Evolutionary conservation across 768 basidiomycete genomes (phyloP).

Genomic region (Mycena chlorophos): DNA sequence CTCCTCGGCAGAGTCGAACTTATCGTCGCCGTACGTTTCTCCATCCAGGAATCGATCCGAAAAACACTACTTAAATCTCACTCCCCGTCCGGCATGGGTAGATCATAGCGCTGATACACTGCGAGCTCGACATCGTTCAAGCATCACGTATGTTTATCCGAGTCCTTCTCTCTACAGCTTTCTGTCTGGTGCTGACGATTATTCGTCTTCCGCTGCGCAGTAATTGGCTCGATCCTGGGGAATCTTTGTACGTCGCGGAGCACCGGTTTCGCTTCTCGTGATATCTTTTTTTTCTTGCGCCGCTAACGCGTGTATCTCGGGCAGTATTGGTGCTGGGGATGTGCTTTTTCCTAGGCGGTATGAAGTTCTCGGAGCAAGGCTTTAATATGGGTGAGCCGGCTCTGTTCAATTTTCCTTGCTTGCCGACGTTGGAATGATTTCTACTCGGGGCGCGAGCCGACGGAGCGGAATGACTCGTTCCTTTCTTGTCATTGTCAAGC

Average conservation of each 20-base stretch:
- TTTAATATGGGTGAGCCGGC: slow-evolving; percentile 52
- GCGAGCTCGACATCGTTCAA: slow-evolving; percentile 52
- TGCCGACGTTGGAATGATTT: background rate
- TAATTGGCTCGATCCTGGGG: slow-evolving; percentile 63
- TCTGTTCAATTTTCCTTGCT: slow-evolving; percentile 9
- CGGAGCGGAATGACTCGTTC: no score
- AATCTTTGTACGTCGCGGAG: slow-evolving; percentile 47
- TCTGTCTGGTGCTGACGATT: background rate
- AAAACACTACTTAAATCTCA: background rate
- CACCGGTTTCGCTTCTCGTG: background rate
- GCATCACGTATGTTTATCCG: background rate
- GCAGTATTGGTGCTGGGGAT: slow-evolving; percentile 62
- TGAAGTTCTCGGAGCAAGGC: slow-evolving; percentile 55
- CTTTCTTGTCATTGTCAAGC: no score
- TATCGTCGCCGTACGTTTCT: slow-evolving; percentile 55
- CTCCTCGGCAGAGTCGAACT: slow-evolving; percentile 32
- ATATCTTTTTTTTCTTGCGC: background rate
- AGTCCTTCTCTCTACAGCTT: background rate
- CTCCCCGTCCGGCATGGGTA: background rate
- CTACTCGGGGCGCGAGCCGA: background rate
- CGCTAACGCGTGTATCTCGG: background rate
- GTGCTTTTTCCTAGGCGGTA: slow-evolving; percentile 66
- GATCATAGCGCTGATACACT: slow-evolving; percentile 22
- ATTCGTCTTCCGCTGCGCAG: no score
- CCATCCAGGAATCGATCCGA: background rate